phyloP scores from a whole-genome alignment of 352 stramenopile genomes.

The Pythium sp. region DNA sequence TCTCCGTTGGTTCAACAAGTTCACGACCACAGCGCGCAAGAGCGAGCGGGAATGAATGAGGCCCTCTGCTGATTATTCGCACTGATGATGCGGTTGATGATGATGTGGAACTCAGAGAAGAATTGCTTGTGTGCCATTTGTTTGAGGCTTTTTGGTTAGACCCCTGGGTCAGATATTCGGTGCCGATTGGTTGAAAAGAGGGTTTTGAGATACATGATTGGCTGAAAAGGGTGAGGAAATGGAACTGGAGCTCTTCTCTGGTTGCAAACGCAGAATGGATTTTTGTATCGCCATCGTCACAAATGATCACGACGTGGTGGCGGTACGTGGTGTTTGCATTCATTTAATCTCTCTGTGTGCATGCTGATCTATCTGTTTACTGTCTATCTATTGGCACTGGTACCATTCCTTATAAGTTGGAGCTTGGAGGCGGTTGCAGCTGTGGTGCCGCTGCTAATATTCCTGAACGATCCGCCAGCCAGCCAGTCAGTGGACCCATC shows the following conservation, averaged over 20 bases:
- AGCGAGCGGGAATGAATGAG: background rate
- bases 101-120: background rate
- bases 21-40: background rate
- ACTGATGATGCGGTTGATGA: background rate
- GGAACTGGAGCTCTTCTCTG: background rate
- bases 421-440: background rate
- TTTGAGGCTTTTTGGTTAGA: background rate
- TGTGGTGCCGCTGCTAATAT: background rate
- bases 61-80: conserved; percentile 1
- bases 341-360: background rate
- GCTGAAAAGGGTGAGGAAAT: background rate
- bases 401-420: background rate
- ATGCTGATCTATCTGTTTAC: background rate
- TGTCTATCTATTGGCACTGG: background rate
- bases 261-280: background rate
- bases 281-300: background rate
- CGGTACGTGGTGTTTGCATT: background rate
- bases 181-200: background rate
- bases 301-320: background rate
- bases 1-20: background rate
- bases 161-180: background rate
- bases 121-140: background rate
- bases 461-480: background rate
- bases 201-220: background rate
- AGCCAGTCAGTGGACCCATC: background rate